Evolutionary conservation across 768 basidiomycete species (phyloP), one percentile per base, ranked within the genome.

Genomic region (Mycena albidolilacea): DNA sequence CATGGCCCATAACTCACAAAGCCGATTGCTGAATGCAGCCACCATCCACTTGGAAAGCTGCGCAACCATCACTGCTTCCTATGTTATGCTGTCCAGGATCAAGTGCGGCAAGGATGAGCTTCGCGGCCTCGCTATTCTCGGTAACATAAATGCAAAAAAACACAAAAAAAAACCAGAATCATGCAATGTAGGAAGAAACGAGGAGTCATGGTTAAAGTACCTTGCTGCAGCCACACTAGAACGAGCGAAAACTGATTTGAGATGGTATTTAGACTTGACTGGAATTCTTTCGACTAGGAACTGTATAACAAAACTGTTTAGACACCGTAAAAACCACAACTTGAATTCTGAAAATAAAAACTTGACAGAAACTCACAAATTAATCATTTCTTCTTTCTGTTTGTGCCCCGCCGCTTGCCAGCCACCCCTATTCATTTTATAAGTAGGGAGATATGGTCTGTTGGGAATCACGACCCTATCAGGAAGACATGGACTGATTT

Each of bases 31-130:
- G 23, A 61, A 77, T 64, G 52, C 41, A 35, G 70, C 67, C 21
- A 55, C 46, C n/a, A 63, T 77, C 17, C 64, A 77, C 48, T 37
- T 77, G 0, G 71, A 64, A 17, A 73, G 76, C 43, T 77, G 58
- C n/a, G 15, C 39, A 19, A 58, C 71, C 0, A 73, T 68, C 11
- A 61, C 70, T 7, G 58, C 67, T 8, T 60, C 71, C 1, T 77
- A 77, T 75, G 76, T 77, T 2, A 74, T 74, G 72, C 17, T 76
- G 14, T 75, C 71, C 23, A 68, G 74, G 48, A 71, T 72, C 46
- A 71, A 64, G 23, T 75, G 74, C n/a, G 54, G 62, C 7, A 46
- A 57, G 30, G 21, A 71, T 9, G 65, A 58, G 2, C 60, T 70
- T 39, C 17, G 23, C 23, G 23, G 23, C 23, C 23, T 23, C 39